phyloP scores from a whole-genome alignment of 2,329 filamentous ascomycete genomes.

The Orbilia brochopaga region DNA sequence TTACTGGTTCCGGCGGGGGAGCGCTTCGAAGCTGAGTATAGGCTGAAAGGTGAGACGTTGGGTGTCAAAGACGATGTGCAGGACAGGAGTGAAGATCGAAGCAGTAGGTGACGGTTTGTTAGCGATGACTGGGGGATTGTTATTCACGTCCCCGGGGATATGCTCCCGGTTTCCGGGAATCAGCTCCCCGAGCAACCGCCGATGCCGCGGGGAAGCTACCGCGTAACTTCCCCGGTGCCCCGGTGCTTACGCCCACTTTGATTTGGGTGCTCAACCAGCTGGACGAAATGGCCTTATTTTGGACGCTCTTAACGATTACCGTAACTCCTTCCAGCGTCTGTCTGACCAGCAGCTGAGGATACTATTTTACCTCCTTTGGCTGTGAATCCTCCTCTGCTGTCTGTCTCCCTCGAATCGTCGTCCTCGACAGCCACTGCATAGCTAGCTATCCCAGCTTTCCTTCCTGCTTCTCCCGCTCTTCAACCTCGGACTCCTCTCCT shows the following conservation, averaged over 20 bases:
- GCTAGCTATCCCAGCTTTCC: constrained; percentile 63
- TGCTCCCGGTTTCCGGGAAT: constrained; percentile 10
- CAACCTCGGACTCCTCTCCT: constrained; percentile 14
- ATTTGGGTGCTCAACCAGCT: constrained; percentile 15
- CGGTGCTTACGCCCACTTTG: constrained; percentile 20
- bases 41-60: constrained; percentile 13
- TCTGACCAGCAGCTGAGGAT: constrained; percentile 5
- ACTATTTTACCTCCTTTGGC: constrained; percentile 4
- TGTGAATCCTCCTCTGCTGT: background rate
- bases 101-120: background rate
- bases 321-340: constrained; percentile 44
- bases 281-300: constrained; percentile 29
- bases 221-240: constrained; percentile 10
- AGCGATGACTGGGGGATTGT: background rate
- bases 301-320: constrained; percentile 37
- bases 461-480: constrained; percentile 56
- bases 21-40: constrained; percentile 1
- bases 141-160: background rate
- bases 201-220: no score
- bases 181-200: background rate
- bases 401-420: constrained; percentile 1
- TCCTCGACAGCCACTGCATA: constrained; percentile 11
- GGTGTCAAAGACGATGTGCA: constrained; percentile 13
- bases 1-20: background rate
- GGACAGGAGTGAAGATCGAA: constrained; percentile 6